phyloP scores from a whole-genome alignment of 305 asterid genomes.

The Andrographis paniculata region DNA sequence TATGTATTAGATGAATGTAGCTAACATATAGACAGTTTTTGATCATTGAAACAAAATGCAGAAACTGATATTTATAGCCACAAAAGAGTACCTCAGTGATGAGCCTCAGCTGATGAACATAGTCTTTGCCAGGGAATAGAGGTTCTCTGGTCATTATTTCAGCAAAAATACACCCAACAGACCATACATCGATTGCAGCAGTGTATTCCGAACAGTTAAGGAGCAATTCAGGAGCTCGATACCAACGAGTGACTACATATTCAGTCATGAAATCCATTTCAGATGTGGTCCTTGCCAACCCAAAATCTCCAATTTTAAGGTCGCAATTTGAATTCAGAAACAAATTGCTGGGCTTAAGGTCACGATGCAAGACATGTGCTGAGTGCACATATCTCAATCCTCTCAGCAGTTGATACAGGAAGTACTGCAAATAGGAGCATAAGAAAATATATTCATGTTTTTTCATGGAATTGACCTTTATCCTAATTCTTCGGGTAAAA shows the following conservation, averaged over 20 bases:
- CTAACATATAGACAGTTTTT: no score
- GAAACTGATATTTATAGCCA: constrained; percentile 1
- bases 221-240: constrained; percentile 87
- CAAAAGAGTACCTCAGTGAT: constrained; percentile 60
- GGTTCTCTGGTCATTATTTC: constrained; percentile 81
- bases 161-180: constrained; percentile 83
- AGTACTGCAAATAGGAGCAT: constrained; percentile 50
- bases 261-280: constrained; percentile 94
- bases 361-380: constrained; percentile 81
- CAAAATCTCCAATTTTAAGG: constrained; percentile 83
- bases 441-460: neutral
- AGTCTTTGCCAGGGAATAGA: constrained; percentile 76
- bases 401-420: constrained; percentile 70
- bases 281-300: constrained; percentile 82
- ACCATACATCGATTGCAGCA: constrained; percentile 85
- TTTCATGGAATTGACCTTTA: constrained; percentile 3
- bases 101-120: constrained; percentile 80
- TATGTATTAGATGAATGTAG: no score
- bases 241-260: no score
- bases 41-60: no score
- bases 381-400: constrained; percentile 82
- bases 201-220: constrained; percentile 84
- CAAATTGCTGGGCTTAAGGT: constrained; percentile 84
- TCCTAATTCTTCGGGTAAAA: neutral
- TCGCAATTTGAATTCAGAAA: constrained; percentile 78